Base-by-base conservation (phyloP, 805 yeast genomes). In the Scheffersomyces spartinae region DNA sequence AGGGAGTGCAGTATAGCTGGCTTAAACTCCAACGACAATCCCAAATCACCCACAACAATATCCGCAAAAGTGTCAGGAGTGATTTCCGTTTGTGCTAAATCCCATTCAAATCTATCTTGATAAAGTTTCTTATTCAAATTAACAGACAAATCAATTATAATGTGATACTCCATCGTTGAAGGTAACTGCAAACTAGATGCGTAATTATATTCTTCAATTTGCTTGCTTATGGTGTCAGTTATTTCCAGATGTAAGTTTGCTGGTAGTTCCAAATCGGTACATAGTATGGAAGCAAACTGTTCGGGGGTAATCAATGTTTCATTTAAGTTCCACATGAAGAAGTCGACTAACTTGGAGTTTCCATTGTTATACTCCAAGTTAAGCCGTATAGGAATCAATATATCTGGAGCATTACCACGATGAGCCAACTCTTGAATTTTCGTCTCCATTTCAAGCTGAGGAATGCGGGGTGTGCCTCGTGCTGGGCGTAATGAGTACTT, bases 51-150 rank as follows among this genome's bases (percentile, higher is more conserved):
- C 4, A 83, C 95, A 3, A 88, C 84, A 6, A 68, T 66, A 31
- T 64, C 68, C 0, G 97, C 94, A 58, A 91, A 91, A 27, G 55
- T 55, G 46, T 85, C 95, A 0, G 98, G 96, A 1, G 84, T 69
- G 13, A 80, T 44, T 5, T 57, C 56, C 7, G 50, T 47, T 31
- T 58, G 63, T 17, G 43, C 18, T 44, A 91, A 59, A 43, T 91
- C 93, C 97, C 97, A 88, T 52, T 91, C 97, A 36, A 91, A 78
- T 47, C 80, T 79, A 51, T 91, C 98, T 39, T 85, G 94, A 42
- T 75, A 85, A 21, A 86, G 64, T 39, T 75, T 76, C 45, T 81
- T 81, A 36, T 85, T 84, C 33, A 91, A 56, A 43, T 79, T 83
- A 25, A 91, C 81, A 9, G 88, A 74, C 19, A 91, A 52, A 35